Base-by-base conservation (phyloP, 2,329 filamentous ascomycete genomes). In the Cordyceps javanica region DNA sequence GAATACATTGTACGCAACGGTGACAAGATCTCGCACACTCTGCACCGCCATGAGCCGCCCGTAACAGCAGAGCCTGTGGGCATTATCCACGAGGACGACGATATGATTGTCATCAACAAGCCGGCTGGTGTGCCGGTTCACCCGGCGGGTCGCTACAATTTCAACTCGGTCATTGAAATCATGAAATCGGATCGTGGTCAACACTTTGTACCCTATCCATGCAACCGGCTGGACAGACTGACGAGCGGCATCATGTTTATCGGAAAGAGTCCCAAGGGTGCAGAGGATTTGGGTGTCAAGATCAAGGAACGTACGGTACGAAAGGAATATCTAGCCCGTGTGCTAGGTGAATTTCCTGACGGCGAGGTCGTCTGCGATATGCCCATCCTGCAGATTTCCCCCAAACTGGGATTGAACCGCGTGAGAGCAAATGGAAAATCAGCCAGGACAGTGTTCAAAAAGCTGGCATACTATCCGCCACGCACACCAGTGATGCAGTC, bases 211-310 rank as follows among this genome's bases (percentile, higher is more conserved):
- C 80, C 83, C 1, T 73, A 83, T 60, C 85, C 94, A 0, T 97
- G 93, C 75, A 96, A 99, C 68, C 81, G 94, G n/a, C 82, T 99
- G 28, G 94, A 99, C 70, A 81, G 94, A 54, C 76, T 99, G 65
- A 99, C 94, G 0, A 96, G 91, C 65, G 94, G 94, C 50, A 89
- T 99, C 69, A 97, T 99, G 93, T 99, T 99, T 71, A 86, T 99
- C 65, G 94, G 88, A 28, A 99, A 99, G 74, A 86, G 90, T 62
- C 80, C 86, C 38, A 83, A 85, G 66, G 90, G 89, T 0, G 93
- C 94, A 0, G 90, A 93, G 62, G 78, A 79, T 32, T 81, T 99
- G 63, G 85, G 87, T 56, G 75, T 80, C 42, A 89, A 96, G 71
- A 90, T 99, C 59, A 82, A 85, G 63, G 82, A 82, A 5, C 82